phyloP scores from a whole-genome alignment of 1,284 basidiomycete genomes.

The Anthracocystis walkeri region DNA sequence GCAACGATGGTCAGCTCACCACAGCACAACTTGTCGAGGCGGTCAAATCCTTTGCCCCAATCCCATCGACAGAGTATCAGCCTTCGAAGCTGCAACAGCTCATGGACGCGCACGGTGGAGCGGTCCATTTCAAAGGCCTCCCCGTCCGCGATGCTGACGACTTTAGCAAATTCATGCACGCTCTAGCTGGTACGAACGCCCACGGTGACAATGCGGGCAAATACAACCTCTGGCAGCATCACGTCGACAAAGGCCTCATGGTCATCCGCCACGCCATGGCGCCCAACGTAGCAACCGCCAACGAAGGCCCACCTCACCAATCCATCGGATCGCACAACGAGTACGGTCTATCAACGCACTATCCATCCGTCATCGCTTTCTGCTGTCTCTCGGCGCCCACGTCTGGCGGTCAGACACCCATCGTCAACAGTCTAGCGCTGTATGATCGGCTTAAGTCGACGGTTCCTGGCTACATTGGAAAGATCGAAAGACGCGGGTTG shows the following conservation, averaged over 20 bases:
- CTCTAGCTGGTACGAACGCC: conserved; percentile 20
- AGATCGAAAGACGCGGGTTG: conserved; percentile 27
- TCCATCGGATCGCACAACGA: conserved; percentile 53
- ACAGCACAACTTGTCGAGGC: conserved; percentile 17
- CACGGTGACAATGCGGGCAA: background rate
- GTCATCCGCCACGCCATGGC: conserved; percentile 44
- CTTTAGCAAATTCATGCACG: conserved; percentile 50
- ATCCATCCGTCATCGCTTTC: conserved; percentile 50
- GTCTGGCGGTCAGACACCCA: conserved; percentile 47
- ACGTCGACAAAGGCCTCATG: conserved; percentile 55
- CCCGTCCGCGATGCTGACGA: conserved; percentile 44
- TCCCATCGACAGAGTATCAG: conserved; percentile 8
- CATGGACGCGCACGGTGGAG: conserved; percentile 42
- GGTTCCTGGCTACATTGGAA: conserved; percentile 25
- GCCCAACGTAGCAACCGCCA: conserved; percentile 51
- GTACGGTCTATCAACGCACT: conserved; percentile 49
- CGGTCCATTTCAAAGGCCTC: conserved; percentile 39
- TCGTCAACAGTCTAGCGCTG: conserved; percentile 47
- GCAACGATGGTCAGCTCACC: conserved; percentile 2
- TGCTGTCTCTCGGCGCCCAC: conserved; percentile 47
- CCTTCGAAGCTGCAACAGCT: conserved; percentile 29
- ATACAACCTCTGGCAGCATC: conserved; percentile 24
- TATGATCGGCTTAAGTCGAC: conserved; percentile 43
- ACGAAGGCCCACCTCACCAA: conserved; percentile 50
- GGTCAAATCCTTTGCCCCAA: conserved; percentile 17